Conservation (phyloP, 225 moss, liverwort and hornwort species). For the Ulota crispa region DNA sequence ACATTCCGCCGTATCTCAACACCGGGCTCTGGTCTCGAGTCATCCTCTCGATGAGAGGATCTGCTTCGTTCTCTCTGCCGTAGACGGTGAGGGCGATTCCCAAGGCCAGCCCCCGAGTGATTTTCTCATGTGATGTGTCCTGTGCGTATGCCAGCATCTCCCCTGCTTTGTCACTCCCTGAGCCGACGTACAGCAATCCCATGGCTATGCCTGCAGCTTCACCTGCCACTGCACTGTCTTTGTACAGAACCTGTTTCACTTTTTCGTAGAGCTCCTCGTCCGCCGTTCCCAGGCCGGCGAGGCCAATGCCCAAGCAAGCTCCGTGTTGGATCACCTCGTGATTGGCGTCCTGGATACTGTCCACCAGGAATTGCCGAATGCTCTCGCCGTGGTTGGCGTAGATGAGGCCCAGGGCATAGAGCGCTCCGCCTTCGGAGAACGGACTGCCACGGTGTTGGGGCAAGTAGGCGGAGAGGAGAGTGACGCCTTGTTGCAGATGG, state of each 20-base stretch:
- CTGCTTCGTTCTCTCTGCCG: conserved; percentile 88
- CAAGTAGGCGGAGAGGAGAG: conserved; percentile 81
- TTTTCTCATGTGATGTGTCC: conserved; percentile 88
- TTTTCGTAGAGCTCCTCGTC: conserved; percentile 95
- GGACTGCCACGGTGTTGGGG: conserved; percentile 75
- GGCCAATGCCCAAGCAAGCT: conserved; percentile 89
- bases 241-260: conserved; percentile 71
- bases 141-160: conserved; percentile 89
- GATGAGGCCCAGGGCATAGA: conserved; percentile 93
- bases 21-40: conserved; percentile 57
- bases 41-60: conserved; percentile 84
- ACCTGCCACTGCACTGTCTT: conserved; percentile 89
- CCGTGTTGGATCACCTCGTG: conserved; percentile 97
- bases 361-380: conserved; percentile 71
- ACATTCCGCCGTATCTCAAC: conserved; percentile 62
- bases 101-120: conserved; percentile 74
- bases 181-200: conserved; percentile 81
- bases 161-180: conserved; percentile 69
- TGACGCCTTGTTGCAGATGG: conserved; percentile 83
- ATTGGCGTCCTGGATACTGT: conserved; percentile 70
- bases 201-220: conserved; percentile 96
- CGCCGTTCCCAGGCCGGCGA: conserved; percentile 82
- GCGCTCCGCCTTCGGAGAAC: conserved; percentile 85
- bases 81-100: conserved; percentile 88
- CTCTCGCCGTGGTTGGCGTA: conserved; percentile 87